These are phyloP conservation scores for Neoboletus brunneissimus DNA, from an alignment of 768 basidiomycete species.

Conservation along the genomic window DNA sequence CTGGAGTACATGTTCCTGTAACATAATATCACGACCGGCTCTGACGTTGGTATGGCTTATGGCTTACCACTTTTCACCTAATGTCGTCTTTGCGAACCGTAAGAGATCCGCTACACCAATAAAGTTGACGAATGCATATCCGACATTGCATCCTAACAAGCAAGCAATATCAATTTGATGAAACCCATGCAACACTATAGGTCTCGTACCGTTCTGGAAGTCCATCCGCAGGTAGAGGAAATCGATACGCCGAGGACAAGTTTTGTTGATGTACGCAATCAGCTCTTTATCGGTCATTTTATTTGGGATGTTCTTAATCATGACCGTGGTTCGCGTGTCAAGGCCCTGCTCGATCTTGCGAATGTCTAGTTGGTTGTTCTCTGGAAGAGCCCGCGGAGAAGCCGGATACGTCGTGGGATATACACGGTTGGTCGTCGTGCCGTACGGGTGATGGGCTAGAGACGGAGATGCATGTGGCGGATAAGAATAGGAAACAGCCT, in stretches of 20 bases:
- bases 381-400: constrained; percentile 31
- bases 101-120: constrained; percentile 75
- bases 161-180: constrained; percentile 1
- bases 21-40: constrained; percentile 2
- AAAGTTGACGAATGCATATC: constrained; percentile 90
- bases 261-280: constrained; percentile 62
- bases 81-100: constrained; percentile 64
- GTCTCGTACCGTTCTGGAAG: constrained; percentile 66
- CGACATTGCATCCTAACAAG: constrained; percentile 65
- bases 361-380: constrained; percentile 63
- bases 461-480: constrained; percentile 27
- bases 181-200: not conserved
- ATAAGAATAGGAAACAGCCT: constrained; percentile 27
- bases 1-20: constrained; percentile 88
- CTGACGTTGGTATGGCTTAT: not conserved
- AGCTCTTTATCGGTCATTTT: constrained; percentile 82
- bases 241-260: constrained; percentile 75
- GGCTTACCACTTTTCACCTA: constrained; percentile 79
- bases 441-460: constrained; percentile 18
- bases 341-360: constrained; percentile 69
- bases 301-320: constrained; percentile 93
- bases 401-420: constrained; percentile 23
- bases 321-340: constrained; percentile 81
- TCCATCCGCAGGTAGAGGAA: constrained; percentile 89
- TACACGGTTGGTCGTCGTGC: constrained; percentile 16